Conservation (phyloP, 495 filamentous ascomycete genomes). For the Aspergillus panamensis region DNA sequence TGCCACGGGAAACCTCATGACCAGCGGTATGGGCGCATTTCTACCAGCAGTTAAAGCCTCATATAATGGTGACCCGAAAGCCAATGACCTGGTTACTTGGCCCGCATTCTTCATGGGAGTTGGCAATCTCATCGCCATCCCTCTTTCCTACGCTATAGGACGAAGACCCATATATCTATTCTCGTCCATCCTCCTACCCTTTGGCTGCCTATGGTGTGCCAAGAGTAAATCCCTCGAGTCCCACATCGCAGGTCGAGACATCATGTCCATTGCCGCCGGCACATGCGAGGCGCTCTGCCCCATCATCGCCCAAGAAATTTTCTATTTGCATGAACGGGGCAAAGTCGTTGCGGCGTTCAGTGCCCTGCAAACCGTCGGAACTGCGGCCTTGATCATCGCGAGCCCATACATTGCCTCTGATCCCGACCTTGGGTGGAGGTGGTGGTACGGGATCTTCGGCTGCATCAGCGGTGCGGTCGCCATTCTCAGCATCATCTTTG, state of each 20-base stretch:
- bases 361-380: constrained; percentile 1
- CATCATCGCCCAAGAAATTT: constrained; percentile 13
- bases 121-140: constrained; percentile 25
- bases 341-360: constrained; percentile 1
- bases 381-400: constrained; percentile 1
- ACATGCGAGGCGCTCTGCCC: constrained; percentile 25
- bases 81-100: constrained; percentile 23
- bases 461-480: background rate
- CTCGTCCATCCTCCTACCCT: constrained; percentile 20
- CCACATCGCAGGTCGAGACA: constrained; percentile 25
- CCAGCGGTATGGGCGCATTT: constrained; percentile 24
- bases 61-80: constrained; percentile 18
- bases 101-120: constrained; percentile 29
- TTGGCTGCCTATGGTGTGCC: constrained; percentile 22
- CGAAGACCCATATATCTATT: constrained; percentile 25
- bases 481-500: background rate
- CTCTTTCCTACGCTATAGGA: constrained; percentile 19
- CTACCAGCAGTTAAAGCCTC: constrained; percentile 14
- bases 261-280: constrained; percentile 25
- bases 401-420: background rate
- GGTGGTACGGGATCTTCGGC: constrained; percentile 10
- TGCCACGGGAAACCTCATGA: constrained; percentile 14
- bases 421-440: constrained; percentile 2
- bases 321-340: constrained; percentile 5
- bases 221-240: constrained; percentile 17